These are phyloP conservation scores for Pisolithus thermaeus DNA, from an alignment of 1,284 basidiomycete species.

Conservation along the genomic window DNA sequence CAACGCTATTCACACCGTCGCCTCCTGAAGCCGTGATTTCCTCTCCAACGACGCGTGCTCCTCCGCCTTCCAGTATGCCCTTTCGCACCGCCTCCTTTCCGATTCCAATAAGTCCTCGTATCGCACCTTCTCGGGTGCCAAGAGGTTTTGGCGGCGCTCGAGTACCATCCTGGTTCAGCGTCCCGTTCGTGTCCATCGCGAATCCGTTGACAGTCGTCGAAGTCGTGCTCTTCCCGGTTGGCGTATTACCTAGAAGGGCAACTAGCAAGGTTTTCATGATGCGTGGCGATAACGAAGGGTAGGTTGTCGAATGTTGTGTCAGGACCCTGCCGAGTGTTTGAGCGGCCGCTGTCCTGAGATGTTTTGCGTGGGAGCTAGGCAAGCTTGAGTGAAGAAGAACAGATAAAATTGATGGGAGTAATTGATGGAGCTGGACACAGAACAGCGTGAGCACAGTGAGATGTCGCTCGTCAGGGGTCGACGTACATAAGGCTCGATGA, in stretches of 20 bases:
- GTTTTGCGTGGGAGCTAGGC: conserved; percentile 49
- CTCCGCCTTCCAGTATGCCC: conserved; percentile 72
- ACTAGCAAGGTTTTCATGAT: conserved; percentile 91
- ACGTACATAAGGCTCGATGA: conserved; percentile 93
- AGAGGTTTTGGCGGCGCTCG: conserved; percentile 57
- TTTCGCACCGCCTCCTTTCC: conserved; percentile 80
- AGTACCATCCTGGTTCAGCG: conserved; percentile 11
- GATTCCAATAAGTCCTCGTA: conserved; percentile 77
- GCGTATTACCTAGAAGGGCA: conserved; percentile 54
- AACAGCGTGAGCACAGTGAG: neutral
- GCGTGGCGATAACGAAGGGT: conserved; percentile 81
- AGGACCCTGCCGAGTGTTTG: conserved; percentile 79
- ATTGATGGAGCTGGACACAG: conserved; percentile 77
- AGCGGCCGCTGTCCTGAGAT: conserved; percentile 71
- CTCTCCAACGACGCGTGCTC: conserved; percentile 63
- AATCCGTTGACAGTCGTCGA: conserved; percentile 23
- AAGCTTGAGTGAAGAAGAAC: conserved; percentile 84
- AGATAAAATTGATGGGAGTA: conserved; percentile 89
- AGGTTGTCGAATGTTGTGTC: conserved; percentile 74
- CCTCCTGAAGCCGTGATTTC: conserved; percentile 44
- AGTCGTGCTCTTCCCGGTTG: conserved; percentile 7
- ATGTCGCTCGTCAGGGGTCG: conserved; percentile 1
- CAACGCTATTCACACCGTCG: conserved; percentile 35
- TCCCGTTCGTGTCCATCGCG: conserved; percentile 15
- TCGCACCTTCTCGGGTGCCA: conserved; percentile 80